These are phyloP conservation scores for Endoconidiophora polonica DNA, from an alignment of 2,329 filamentous ascomycete species.

Conservation along the genomic window DNA sequence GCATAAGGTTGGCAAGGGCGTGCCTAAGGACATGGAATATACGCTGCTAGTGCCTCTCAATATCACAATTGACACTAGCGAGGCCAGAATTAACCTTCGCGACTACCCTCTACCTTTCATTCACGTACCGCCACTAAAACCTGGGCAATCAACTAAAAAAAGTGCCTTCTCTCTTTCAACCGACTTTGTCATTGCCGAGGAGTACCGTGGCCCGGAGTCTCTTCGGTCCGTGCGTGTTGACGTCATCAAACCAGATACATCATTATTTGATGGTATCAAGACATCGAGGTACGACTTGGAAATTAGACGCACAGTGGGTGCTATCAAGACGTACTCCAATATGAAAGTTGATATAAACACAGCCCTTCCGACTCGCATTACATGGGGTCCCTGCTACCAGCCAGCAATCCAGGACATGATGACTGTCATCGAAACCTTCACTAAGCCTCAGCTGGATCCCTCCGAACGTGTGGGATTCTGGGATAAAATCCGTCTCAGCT, in stretches of 20 bases:
- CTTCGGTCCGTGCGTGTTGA: conserved; percentile 66
- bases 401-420: conserved; percentile 99
- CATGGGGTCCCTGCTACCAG: conserved; percentile 95
- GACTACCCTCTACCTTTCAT: conserved; percentile 88
- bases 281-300: conserved; percentile 58
- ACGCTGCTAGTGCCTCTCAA: conserved; percentile 79
- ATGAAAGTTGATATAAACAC: conserved; percentile 89
- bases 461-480: conserved; percentile 94
- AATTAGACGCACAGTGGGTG: conserved; percentile 77
- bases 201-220: conserved; percentile 67
- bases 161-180: conserved; percentile 72
- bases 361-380: conserved; percentile 76
- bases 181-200: conserved; percentile 91
- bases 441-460: conserved; percentile 83
- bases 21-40: conserved; percentile 84
- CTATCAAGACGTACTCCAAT: conserved; percentile 92
- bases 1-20: conserved; percentile 84
- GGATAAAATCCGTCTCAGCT: conserved; percentile 92
- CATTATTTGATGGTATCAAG: conserved; percentile 9
- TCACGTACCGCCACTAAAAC: conserved; percentile 71
- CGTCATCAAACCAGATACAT: conserved; percentile 50
- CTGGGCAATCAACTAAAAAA: conserved; percentile 60
- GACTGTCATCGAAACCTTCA: conserved; percentile 97
- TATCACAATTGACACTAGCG: conserved; percentile 76
- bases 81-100: conserved; percentile 68